Evolutionary conservation across 83 land plant genomes (phyloP), one percentile per base, ranked within the genome.

Genomic region (Thuja plicata): DNA sequence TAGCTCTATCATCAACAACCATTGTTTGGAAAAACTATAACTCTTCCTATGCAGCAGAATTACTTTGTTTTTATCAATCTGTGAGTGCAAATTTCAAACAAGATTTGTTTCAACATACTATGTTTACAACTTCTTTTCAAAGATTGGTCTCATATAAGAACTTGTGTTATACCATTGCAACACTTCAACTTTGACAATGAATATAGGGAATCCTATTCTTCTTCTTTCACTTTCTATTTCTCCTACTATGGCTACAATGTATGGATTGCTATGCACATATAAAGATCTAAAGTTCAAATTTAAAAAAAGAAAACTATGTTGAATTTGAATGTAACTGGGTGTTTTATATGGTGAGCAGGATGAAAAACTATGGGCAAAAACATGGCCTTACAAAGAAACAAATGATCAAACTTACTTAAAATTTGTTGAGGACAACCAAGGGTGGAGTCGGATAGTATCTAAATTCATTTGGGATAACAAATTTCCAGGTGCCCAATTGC

Each of bases 381-480:
- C 93, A 34, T 97, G 99, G 99, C 93, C 96, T 11, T 92, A 90
- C 74, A 91, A 92, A 38, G 97, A 98, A 4, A 95, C 93, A 19
- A 87, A 88, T 34, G 92, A 95, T n/a, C 45, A 84, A n/a, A 79
- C 88, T 41, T 97, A 95, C 50, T 81, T 93, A 87, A 79, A 87
- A 21, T 97, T 92, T 91, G 93, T 91, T 2, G 89, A 87, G 37
- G 88, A 89, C 80, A 96, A n/a, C n/a, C n/a, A n/a, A n/a, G n/a
- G n/a, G n/a, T n/a, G n/a, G n/a, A n/a, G n/a, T n/a, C n/a, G n/a
- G 88, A 85, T 87, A 1, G 91, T 91, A 24, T 80, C 91, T 2
- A 96, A 96, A 88, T 97, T 97, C 86, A 93, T 96, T 50, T 97
- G 99, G 99, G 99, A 97, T 88, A 93, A 93, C 91, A 97, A 94